Base-by-base conservation (phyloP, 1,284 basidiomycete genomes). In the Sparassis latifolia region DNA sequence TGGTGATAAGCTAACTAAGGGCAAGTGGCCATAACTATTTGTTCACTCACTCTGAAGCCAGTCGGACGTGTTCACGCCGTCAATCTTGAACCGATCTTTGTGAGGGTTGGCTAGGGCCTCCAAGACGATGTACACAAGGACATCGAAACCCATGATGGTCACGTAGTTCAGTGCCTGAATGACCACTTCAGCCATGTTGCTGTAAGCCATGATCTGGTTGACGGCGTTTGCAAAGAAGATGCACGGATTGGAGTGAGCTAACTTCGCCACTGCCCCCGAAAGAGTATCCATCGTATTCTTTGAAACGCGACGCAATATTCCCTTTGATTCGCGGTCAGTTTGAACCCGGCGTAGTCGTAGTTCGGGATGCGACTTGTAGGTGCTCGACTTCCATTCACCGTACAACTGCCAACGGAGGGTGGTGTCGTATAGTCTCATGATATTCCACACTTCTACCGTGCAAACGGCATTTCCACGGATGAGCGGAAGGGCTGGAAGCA, bases 131-230 rank as follows among this genome's bases (percentile, higher is more conserved):
- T 88, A 99, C 4, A 92, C 83, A 27, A 98, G 78, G 10, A 97
- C 89, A 63, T 99, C 97, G 64, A 94, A 96, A 30, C 92, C 92
- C 77, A 99, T 87, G 55, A 85, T 84, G 2, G 90, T 93, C 54
- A 95, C 81, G 69, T 91, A 97, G 62, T 89, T 80, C 57, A 94
- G 77, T n/a, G 88, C 86, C 58, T 94, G 92, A 38, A 98, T 89
- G 50, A 99, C 86, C 33, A 93, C 91, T 43, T 81, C 79, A 12
- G 92, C 92, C 54, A 99, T 75, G 66, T 98, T 99, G 62, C 97
- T 92, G 64, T 99, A 99, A 20, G 92, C 86, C 84, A 95, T 95
- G 52, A 98, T 89, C 69, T 99, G 97, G 57, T 88, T 86, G 47
- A 99, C 84, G 0, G 90, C 92, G 52, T 90, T 89, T 10, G 80